Evolutionary conservation across 2,329 filamentous ascomycete genomes (phyloP), one percentile per base, ranked within the genome.

Genomic region (Aspergillus luchuensis): DNA sequence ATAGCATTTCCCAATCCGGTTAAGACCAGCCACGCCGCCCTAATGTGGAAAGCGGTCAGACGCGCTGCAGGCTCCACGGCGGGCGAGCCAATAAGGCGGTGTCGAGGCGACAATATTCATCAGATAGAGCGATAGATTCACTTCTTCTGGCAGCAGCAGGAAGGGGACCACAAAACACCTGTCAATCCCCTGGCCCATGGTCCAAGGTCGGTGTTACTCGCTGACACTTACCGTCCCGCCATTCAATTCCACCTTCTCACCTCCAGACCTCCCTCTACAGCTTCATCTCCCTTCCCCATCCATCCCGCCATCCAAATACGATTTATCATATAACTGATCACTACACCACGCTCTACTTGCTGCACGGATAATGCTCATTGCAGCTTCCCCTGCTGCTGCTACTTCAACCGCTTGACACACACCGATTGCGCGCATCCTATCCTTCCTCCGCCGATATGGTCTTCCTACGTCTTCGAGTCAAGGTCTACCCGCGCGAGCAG

Each of bases 381-480:
- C 23, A 55, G 3, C 15, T 23, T 58, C 30, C 39, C 28, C 13
- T 51, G 11, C 33, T 48, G 30, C 30, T 39, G n/a, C 36, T 56
- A 33, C 4, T 17, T 28, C 15, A 19, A 48, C 4, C 11, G 38
- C 10, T 11, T 45, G 38, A 47, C 11, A 36, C 25, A 23, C 41
- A 11, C 48, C 19, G 15, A 11, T 48, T 28, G 36, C 38, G 28
- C 38, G 28, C 19, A 17, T 13, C 19, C 30, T 13, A 39, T 13
- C 25, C 30, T 43, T 13, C 25, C 30, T n/a, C 50, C 57, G 56
- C 56, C 43, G 33, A 36, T 36, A 76, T 78, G 74, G 74, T 77
- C 48, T 69, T 74, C 33, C 66, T 78, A 17, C 74, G 75, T n/a
- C 67, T 77, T 3, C 70, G 72, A 15, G 69, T 77, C 28, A 74